Evolutionary conservation across 306 rosid genomes (phyloP).

Genomic region (Medicago ruthenica): DNA sequence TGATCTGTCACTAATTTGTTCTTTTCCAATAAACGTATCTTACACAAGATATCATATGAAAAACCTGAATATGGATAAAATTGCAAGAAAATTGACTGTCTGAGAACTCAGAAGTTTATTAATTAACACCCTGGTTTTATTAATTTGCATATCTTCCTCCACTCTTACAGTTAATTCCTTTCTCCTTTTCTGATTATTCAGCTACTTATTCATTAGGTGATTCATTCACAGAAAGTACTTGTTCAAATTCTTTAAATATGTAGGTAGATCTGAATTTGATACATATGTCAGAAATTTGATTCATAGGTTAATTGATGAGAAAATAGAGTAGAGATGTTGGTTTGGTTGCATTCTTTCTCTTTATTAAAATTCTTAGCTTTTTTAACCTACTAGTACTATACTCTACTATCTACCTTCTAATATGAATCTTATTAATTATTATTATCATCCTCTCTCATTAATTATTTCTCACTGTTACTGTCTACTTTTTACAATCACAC

Average conservation of each 20-base stretch:
- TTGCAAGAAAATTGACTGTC: neutral
- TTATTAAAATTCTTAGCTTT: slow-evolving; percentile 37
- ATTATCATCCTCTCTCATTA: slow-evolving; percentile 20
- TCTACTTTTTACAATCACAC: neutral
- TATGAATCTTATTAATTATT: slow-evolving; percentile 15
- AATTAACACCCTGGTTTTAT: slow-evolving; percentile 2
- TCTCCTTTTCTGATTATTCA: slow-evolving; percentile 3
- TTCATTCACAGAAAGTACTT: slow-evolving; percentile 9
- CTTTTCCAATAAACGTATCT: slow-evolving; percentile 15
- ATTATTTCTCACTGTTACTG: slow-evolving; percentile 4
- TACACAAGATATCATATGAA: neutral
- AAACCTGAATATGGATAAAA: slow-evolving; percentile 18
- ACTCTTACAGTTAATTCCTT: neutral
- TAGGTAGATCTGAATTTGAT: slow-evolving; percentile 34
- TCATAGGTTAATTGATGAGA: neutral
- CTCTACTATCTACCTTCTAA: neutral
- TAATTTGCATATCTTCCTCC: neutral
- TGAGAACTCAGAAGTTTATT: neutral
- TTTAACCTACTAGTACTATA: slow-evolving; percentile 44
- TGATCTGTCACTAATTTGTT: slow-evolving; percentile 5
- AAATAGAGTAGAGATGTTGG: slow-evolving; percentile 39
- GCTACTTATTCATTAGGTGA: slow-evolving; percentile 5
- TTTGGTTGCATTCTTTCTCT: slow-evolving; percentile 27
- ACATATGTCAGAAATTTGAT: slow-evolving; percentile 12
- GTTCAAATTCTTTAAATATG: slow-evolving; percentile 1